phyloP scores from a whole-genome alignment of 2,329 filamentous ascomycete genomes.

The Pseudogymnoascus sp. region DNA sequence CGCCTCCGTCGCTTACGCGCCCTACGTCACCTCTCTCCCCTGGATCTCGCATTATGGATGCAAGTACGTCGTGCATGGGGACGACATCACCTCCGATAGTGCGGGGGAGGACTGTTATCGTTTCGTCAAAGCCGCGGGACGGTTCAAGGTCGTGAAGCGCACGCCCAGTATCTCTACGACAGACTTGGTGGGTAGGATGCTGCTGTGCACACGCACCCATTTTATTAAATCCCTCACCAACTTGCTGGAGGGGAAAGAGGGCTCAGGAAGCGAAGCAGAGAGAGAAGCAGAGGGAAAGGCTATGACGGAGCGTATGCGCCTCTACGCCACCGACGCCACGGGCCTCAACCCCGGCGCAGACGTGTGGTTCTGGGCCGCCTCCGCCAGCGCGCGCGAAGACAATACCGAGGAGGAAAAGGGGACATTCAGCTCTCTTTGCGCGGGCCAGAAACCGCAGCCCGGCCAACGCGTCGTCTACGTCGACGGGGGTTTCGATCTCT shows the following conservation, averaged over 20 bases:
- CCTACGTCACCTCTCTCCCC: slow-evolving; percentile 86
- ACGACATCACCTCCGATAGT: slow-evolving; percentile 93
- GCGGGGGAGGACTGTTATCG: slow-evolving; percentile 94
- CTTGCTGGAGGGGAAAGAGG: slow-evolving; percentile 61
- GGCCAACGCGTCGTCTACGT: slow-evolving; percentile 89
- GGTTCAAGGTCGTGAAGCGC: slow-evolving; percentile 94
- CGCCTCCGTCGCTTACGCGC: slow-evolving; percentile 70
- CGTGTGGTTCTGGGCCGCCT: slow-evolving; percentile 74
- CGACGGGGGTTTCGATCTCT: slow-evolving; percentile 92
- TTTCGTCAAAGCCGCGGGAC: slow-evolving; percentile 85
- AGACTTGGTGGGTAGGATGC: slow-evolving; percentile 95
- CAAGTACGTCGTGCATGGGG: slow-evolving; percentile 90
- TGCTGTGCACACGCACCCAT: slow-evolving; percentile 88
- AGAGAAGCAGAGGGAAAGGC: slow-evolving; percentile 51
- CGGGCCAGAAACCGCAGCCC: slow-evolving; percentile 59
- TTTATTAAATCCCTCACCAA: slow-evolving; percentile 76
- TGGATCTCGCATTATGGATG: slow-evolving; percentile 97
- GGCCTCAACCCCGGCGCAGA: slow-evolving; percentile 70
- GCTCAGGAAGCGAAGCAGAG: slow-evolving; percentile 60
- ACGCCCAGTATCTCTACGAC: slow-evolving; percentile 96
- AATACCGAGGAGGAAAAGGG: slow-evolving; percentile 50
- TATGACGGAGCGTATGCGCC: slow-evolving; percentile 67
- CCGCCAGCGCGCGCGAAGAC: slow-evolving; percentile 27
- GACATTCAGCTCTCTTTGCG: slow-evolving; percentile 57
- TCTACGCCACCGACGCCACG: slow-evolving; percentile 82